Base-by-base conservation (phyloP, 2,329 filamentous ascomycete genomes). In the Ustilaginoidea virens region DNA sequence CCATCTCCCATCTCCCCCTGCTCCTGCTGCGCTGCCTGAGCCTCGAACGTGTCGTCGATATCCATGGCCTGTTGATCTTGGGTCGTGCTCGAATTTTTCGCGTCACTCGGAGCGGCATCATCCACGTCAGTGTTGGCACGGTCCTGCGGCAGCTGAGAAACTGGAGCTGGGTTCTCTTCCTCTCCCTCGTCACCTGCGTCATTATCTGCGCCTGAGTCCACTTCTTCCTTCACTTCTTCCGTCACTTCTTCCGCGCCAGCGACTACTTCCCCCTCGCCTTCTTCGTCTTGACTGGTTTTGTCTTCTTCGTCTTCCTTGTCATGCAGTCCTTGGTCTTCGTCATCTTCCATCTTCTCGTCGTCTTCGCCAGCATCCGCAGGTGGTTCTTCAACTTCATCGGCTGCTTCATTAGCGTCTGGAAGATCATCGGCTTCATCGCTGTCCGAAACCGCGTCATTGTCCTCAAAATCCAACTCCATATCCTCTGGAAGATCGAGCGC, bases 401-500 rank as follows among this genome's bases (percentile, higher is more conserved):
- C 45, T 36, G 63, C 51, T 12, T 69, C 62, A 29, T 68, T 62
- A 23, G 56, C 51, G 27, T 69, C 65, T 1, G 62, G 64, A 30
- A 80, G 52, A 31, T 72, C 60, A 32, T 74, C 68, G 27, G 78
- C 47, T 12, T 66, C 62, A 36, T 74, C 69, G 21, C 63, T 63
- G 10, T 63, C 66, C 5, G 68, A 68, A 5, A 56, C 58, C 4
- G 68, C 67, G 12, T 66, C 61, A 17, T 69, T 60, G 17, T 80
- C 77, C 38, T 87, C 78, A 31, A 90, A 66, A 38, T 86, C 73
- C 49, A 94, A 66, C 33, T 92, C 75, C 63, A 94, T 78, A 38
- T 93, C 82, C 23, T 93, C 85, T 0, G 85, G 85, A 14, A 93
- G 61, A 25, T 86, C 83, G 34, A 93, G 61, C 2, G 77, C 74